A percentile compares a stretch with the other conserved stretches of the same genome.
Evolutionary conservation across 352 stramenopile genomes (phyloP).

Genomic region (Globisporangium spinosum): DNA sequence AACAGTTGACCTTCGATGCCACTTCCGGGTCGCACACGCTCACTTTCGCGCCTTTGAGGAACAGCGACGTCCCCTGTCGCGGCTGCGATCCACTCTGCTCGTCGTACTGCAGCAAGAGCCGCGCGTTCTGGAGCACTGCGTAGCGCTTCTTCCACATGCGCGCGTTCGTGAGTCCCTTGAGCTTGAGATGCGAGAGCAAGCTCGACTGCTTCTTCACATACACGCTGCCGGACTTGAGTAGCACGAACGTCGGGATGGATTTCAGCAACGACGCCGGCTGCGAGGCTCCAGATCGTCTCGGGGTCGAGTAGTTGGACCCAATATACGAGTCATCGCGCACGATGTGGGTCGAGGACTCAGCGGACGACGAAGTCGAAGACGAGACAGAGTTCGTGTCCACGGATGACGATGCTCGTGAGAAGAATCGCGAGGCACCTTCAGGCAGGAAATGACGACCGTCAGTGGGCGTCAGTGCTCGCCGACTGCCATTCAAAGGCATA

Average conservation of each 20-base stretch:
- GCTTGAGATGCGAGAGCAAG: constrained; percentile 71
- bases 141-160: constrained; percentile 84
- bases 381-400: constrained; percentile 5
- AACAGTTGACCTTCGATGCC: constrained; percentile 73
- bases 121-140: constrained; percentile 63
- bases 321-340: constrained; percentile 10
- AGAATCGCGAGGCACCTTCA: constrained; percentile 1
- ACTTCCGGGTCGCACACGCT: constrained; percentile 67
- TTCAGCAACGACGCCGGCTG: constrained; percentile 16
- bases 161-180: constrained; percentile 49
- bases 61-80: constrained; percentile 56
- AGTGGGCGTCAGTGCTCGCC: constrained; percentile 16
- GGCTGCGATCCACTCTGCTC: constrained; percentile 38
- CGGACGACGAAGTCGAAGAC: constrained; percentile 15
- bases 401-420: constrained; percentile 4
- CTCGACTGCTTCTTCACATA: constrained; percentile 82
- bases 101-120: constrained; percentile 70
- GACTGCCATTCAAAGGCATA: background rate
- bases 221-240: constrained; percentile 62
- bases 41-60: constrained; percentile 72
- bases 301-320: background rate
- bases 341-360: constrained; percentile 26
- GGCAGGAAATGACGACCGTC: constrained; percentile 7
- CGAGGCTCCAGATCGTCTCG: background rate
- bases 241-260: constrained; percentile 37